Percentiles rank a stretch among this genome's conserved stretches.
phyloP scores from a whole-genome alignment of 768 basidiomycete species.

The Pholiota molesta region DNA sequence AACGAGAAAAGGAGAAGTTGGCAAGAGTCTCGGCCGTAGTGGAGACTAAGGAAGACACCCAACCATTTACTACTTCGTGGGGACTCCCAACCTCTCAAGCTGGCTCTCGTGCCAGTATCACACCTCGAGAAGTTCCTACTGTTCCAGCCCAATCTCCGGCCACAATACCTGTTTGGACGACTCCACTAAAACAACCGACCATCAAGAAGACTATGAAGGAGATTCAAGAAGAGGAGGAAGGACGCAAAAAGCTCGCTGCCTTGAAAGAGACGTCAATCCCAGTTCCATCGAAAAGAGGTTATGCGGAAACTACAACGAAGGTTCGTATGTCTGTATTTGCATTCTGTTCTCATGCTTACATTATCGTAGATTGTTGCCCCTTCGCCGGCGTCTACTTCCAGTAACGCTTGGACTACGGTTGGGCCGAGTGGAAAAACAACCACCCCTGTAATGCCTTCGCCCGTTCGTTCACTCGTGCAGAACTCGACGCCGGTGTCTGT shows the following conservation, averaged over 20 bases:
- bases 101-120: conserved; percentile 47
- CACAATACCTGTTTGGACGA: conserved; percentile 74
- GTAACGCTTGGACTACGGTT: conserved; percentile 84
- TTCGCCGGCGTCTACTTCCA: conserved; percentile 31
- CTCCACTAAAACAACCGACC: conserved; percentile 50
- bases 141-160: conserved; percentile 31
- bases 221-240: conserved; percentile 97
- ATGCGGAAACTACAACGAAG: conserved; percentile 82
- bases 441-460: conserved; percentile 30
- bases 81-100: conserved; percentile 85
- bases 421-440: conserved; percentile 73
- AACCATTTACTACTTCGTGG: conserved; percentile 77
- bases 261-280: conserved; percentile 62
- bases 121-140: conserved; percentile 43
- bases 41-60: conserved; percentile 55
- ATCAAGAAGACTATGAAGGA: conserved; percentile 96
- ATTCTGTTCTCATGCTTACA: conserved; percentile 15
- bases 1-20: conserved; percentile 70
- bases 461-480: conserved; percentile 40
- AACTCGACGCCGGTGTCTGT: conserved; percentile 17
- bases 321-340: conserved; percentile 36
- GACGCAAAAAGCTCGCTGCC: conserved; percentile 67
- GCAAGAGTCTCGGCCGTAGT: conserved; percentile 44
- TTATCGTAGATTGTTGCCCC: conserved; percentile 28
- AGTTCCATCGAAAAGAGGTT: conserved; percentile 64